These are phyloP conservation scores for Rhamnella rubrinervis DNA, from an alignment of 331 rosid species.

Conservation along the genomic window DNA sequence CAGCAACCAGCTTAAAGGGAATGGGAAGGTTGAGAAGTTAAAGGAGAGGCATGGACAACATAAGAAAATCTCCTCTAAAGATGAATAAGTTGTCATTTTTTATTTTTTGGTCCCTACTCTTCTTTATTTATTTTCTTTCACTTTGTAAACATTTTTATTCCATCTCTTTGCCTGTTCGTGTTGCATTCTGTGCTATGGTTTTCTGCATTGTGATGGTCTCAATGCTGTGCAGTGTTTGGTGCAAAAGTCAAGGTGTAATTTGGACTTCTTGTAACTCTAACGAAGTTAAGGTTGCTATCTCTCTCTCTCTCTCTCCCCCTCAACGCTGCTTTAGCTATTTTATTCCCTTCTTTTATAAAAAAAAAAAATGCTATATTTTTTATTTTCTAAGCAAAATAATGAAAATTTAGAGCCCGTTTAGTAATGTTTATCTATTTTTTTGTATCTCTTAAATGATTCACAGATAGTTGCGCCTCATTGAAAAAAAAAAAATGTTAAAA, in stretches of 20 bases:
- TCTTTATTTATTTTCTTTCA: not conserved
- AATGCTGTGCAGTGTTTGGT: constrained; percentile 31
- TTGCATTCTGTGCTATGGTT: constrained; percentile 10
- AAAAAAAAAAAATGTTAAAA: too few species aligned
- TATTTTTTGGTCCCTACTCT: not conserved
- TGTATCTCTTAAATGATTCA: too few species aligned
- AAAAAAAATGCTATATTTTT: not conserved
- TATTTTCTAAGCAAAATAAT: too few species aligned
- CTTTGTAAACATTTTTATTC: constrained; percentile 10
- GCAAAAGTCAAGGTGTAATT: constrained; percentile 20
- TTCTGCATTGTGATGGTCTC: constrained; percentile 19
- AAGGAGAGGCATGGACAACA: constrained; percentile 74
- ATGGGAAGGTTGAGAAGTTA: constrained; percentile 60
- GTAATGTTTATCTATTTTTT: too few species aligned
- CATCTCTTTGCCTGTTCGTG: constrained; percentile 5
- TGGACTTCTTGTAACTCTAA: constrained; percentile 31
- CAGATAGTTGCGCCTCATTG: too few species aligned
- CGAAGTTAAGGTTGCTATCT: not conserved
- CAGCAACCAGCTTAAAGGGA: constrained; percentile 59
- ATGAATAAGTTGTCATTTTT: constrained; percentile 41
- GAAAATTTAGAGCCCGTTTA: too few species aligned
- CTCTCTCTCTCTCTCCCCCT: not conserved
- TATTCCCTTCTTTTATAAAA: too few species aligned
- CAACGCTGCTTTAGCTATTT: too few species aligned
- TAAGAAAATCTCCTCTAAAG: constrained; percentile 50